phyloP scores from a whole-genome alignment of 2,329 filamentous ascomycete species.

The Aspergillus alliaceus region DNA sequence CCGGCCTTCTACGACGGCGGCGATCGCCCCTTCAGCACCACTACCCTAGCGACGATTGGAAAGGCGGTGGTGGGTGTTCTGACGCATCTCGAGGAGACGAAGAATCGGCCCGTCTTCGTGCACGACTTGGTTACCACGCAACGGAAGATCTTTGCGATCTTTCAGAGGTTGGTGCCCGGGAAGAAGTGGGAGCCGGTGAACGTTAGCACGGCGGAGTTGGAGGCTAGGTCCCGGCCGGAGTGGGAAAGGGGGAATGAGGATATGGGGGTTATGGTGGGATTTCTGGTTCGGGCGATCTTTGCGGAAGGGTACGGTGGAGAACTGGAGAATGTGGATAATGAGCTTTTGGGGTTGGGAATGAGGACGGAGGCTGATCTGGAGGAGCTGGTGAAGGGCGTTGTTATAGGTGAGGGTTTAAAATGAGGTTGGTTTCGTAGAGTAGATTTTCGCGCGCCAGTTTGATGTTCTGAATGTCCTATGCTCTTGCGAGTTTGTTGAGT shows the following conservation, averaged over 20 bases:
- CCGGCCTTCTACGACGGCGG: slow-evolving; percentile 9
- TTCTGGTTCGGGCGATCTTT: background rate
- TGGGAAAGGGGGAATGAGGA: background rate
- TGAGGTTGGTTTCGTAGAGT: too few relatives aligned
- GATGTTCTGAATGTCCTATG: too few relatives aligned
- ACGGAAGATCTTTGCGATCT: slow-evolving; percentile 6
- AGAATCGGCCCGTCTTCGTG: slow-evolving; percentile 10
- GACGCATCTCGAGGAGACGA: slow-evolving; percentile 1
- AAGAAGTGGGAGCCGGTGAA: background rate
- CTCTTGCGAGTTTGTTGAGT: too few relatives aligned
- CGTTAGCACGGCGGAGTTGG: background rate
- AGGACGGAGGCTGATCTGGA: slow-evolving; percentile 1
- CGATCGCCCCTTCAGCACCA: slow-evolving; percentile 9
- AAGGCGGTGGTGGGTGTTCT: background rate
- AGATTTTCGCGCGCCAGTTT: too few relatives aligned
- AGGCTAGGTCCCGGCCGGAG: background rate
- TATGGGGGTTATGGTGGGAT: background rate
- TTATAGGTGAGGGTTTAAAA: too few relatives aligned
- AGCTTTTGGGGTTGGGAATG: background rate
- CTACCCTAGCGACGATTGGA: slow-evolving; percentile 9
- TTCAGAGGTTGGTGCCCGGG: background rate
- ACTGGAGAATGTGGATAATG: slow-evolving; percentile 3
- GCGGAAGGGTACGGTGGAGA: slow-evolving; percentile 4
- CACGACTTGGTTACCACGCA: slow-evolving; percentile 10
- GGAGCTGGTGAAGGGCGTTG: slow-evolving; percentile 2